Percentiles rank a stretch among this genome's conserved stretches.
Conservation (phyloP, 768 basidiomycete genomes). For the Serendipita sp. region DNA sequence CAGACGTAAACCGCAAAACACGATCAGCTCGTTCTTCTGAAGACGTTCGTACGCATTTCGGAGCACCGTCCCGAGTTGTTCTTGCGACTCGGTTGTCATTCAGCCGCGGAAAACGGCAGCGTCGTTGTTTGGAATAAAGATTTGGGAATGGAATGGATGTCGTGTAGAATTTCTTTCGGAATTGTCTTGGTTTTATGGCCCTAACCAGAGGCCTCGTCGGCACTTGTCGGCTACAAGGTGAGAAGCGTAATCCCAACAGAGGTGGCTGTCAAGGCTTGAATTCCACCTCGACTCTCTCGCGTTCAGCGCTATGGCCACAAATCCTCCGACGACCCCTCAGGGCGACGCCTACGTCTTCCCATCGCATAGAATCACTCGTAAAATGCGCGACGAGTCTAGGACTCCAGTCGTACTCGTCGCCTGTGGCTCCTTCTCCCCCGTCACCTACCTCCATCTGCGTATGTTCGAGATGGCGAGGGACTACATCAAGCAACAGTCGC, state of each 20-base stretch:
- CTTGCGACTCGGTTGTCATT: neutral
- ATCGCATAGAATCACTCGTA: constrained; percentile 2
- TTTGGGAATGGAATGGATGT: too few species aligned
- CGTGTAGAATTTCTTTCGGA: too few species aligned
- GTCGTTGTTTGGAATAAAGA: neutral
- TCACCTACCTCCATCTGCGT: constrained; percentile 92
- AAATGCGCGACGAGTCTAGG: constrained; percentile 22
- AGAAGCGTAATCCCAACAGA: too few species aligned
- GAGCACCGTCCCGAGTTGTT: constrained; percentile 16
- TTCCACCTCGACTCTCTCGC: neutral
- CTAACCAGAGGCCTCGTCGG: neutral
- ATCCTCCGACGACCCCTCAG: neutral
- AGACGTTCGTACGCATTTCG: constrained; percentile 55
- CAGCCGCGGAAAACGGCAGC: neutral
- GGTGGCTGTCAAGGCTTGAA: too few species aligned
- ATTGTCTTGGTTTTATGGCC: too few species aligned
- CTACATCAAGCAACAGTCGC: constrained; percentile 78
- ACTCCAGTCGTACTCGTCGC: constrained; percentile 89
- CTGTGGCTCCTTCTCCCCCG: constrained; percentile 94
- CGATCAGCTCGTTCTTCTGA: constrained; percentile 46
- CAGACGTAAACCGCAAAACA: constrained; percentile 54
- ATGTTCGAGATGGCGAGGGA: constrained; percentile 99
- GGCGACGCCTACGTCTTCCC: constrained; percentile 4
- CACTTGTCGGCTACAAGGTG: neutral
- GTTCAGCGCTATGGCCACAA: neutral